These are phyloP conservation scores for Stagonosporopsis vannaccii DNA, from an alignment of 2,329 filamentous ascomycete genomes.

Conservation along the genomic window DNA sequence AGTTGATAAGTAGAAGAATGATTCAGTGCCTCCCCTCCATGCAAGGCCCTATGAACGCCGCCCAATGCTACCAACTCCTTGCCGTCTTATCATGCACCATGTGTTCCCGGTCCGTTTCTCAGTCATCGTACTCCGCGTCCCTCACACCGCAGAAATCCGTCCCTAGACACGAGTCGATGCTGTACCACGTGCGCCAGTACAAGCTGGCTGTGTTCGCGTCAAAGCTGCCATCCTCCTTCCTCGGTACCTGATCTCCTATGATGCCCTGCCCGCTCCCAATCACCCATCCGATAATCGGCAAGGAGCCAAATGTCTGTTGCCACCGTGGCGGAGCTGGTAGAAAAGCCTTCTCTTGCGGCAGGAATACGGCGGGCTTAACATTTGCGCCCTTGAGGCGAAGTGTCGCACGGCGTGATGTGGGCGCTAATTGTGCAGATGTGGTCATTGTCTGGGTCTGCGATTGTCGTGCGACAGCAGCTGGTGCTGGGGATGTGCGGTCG, in stretches of 20 bases:
- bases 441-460: slow-evolving; percentile 22
- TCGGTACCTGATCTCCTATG: slow-evolving; percentile 78
- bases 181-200: slow-evolving; percentile 68
- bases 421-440: slow-evolving; percentile 31
- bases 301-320: slow-evolving; percentile 52
- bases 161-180: slow-evolving; percentile 63
- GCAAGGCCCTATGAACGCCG: slow-evolving; percentile 19
- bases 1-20: background rate
- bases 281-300: slow-evolving; percentile 60
- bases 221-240: slow-evolving; percentile 76
- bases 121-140: slow-evolving; percentile 56
- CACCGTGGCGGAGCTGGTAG: slow-evolving; percentile 53
- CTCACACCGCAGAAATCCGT: slow-evolving; percentile 68
- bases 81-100: slow-evolving; percentile 5
- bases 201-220: slow-evolving; percentile 72
- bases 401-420: slow-evolving; percentile 31
- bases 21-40: background rate
- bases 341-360: slow-evolving; percentile 56
- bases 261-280: slow-evolving; percentile 61
- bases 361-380: slow-evolving; percentile 49
- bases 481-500: slow-evolving; percentile 17
- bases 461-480: slow-evolving; percentile 46
- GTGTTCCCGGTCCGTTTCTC: background rate
- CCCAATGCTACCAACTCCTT: slow-evolving; percentile 21
- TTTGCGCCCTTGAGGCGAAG: slow-evolving; percentile 45